These are phyloP conservation scores for Lactuca sativa DNA, from an alignment of 129 eudicot species.

Conservation along the genomic window DNA sequence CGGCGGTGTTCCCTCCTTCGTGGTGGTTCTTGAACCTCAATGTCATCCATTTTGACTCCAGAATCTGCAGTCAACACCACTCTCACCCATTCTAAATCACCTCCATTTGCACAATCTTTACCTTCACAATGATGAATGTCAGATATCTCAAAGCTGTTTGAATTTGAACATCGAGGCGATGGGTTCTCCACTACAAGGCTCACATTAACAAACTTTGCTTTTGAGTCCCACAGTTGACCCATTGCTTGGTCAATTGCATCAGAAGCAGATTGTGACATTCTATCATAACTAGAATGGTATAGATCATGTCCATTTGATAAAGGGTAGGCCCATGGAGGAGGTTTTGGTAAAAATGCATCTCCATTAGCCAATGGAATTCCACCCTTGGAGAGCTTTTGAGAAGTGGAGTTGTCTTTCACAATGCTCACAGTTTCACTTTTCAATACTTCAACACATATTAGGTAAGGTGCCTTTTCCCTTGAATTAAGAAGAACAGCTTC, in stretches of 20 bases:
- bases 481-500: slow-evolving; percentile 97
- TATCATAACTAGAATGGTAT: slow-evolving; percentile 66
- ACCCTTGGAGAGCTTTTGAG: slow-evolving; percentile 83
- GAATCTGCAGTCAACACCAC: slow-evolving; percentile 90
- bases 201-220: slow-evolving; percentile 88
- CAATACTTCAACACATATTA: slow-evolving; percentile 90
- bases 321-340: slow-evolving; percentile 99
- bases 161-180: slow-evolving; percentile 33
- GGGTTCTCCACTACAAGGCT: slow-evolving; percentile 69
- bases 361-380: slow-evolving; percentile 98
- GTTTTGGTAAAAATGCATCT: slow-evolving; percentile 90
- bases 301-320: slow-evolving; percentile 73
- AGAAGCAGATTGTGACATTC: slow-evolving; percentile 95
- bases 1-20: slow-evolving; percentile 93
- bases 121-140: slow-evolving; percentile 40
- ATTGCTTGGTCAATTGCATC: slow-evolving; percentile 96
- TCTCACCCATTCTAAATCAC: slow-evolving; percentile 68
- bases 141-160: slow-evolving; percentile 32
- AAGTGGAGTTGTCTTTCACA: slow-evolving; percentile 60
- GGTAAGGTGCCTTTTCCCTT: slow-evolving; percentile 95
- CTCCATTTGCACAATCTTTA: slow-evolving; percentile 32
- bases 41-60: slow-evolving; percentile 92
- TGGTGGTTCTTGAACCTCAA: slow-evolving; percentile 87
- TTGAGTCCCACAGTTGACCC: slow-evolving; percentile 92
- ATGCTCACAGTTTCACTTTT: slow-evolving; percentile 73